These are phyloP conservation scores for Danielia oregonensis DNA, from an alignment of 805 yeast genomes.

Conservation along the genomic window DNA sequence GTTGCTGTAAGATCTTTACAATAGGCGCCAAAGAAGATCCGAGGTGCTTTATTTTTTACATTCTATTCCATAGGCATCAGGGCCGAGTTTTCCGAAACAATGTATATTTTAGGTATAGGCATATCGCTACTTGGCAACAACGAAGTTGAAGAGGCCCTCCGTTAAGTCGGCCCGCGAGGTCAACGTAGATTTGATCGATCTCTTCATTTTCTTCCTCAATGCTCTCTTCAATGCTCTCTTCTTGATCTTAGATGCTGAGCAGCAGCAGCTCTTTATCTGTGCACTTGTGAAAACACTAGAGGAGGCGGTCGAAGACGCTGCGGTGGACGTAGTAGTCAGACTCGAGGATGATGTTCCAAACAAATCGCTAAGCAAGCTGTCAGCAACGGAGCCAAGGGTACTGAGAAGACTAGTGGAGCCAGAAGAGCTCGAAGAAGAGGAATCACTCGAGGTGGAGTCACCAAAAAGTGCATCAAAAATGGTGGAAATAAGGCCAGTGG, in stretches of 20 bases:
- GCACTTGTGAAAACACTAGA: not conserved
- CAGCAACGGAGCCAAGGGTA: constrained; percentile 6
- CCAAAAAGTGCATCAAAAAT: not conserved
- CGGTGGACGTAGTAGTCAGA: constrained; percentile 3
- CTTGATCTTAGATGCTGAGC: constrained; percentile 16
- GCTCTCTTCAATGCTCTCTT: constrained; percentile 23
- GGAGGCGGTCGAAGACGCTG: constrained; percentile 1
- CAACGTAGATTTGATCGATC: constrained; percentile 20
- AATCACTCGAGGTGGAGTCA: not conserved
- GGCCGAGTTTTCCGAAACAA: no score
- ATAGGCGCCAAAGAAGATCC: no score
- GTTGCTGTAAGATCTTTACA: no score
- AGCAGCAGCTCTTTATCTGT: constrained; percentile 20
- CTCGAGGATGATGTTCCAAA: constrained; percentile 6
- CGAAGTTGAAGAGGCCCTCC: constrained; percentile 5
- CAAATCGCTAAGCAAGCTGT: constrained; percentile 9
- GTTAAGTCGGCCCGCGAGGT: not conserved
- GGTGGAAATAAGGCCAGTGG: constrained; percentile 2
- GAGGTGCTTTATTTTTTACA: no score
- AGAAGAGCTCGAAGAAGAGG: constrained; percentile 1
- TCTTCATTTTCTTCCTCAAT: constrained; percentile 17
- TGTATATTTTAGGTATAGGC: no score
- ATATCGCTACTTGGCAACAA: constrained; percentile 11
- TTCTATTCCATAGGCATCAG: no score
- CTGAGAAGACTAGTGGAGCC: constrained; percentile 1